Evolutionary conservation across 257 asterid genomes (phyloP), one percentile per base, ranked within the genome.

Genomic region (Ehretia macrophylla): DNA sequence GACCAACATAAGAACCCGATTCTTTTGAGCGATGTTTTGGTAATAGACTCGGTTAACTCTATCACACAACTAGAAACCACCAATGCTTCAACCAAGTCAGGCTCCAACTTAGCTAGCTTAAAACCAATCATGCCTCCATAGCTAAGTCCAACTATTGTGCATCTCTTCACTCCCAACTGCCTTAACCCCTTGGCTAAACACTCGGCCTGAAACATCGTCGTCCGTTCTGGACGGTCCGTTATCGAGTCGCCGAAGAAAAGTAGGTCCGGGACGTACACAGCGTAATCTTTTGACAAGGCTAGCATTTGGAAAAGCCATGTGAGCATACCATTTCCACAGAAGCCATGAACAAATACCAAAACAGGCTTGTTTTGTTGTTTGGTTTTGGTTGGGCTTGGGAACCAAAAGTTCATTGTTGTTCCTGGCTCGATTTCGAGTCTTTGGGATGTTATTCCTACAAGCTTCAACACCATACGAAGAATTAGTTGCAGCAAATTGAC

Each of bases 71-170:
- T 56, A 12, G 74, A 45, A 10, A 67, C 17, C 21, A 70, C 67
- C 64, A 75, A 12, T 3, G 70, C 57, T 1, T 69, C 65, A 11
- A 75, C 68, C 67, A 75, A 39, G 2, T 56, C 62, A 6, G 80
- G 70, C 0, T 56, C 10, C 61, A 75, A 5, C 37, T 57, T 56
- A 8, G 77, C 80, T 55, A 70, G 16, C 52, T 67, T 63, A 52
- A 70, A 70, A 56, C 53, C 70, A 1, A 66, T 38, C 39, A 52
- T 32, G 9, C 77, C 77, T 19, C 76, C 76, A 19, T 75, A 70
- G 5, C 80, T 75, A 1, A 75, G 14, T 10, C 80, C 77, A 8
- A 75, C 77, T 1, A 70, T 14, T 14, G 70, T 60, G 55, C 62
- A 75, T 50, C 21, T 65, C 45, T 69, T 55, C 21, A 75, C 73